phyloP scores from a whole-genome alignment of 1,139 yeast species.

The Suhomyces choctaworum region DNA sequence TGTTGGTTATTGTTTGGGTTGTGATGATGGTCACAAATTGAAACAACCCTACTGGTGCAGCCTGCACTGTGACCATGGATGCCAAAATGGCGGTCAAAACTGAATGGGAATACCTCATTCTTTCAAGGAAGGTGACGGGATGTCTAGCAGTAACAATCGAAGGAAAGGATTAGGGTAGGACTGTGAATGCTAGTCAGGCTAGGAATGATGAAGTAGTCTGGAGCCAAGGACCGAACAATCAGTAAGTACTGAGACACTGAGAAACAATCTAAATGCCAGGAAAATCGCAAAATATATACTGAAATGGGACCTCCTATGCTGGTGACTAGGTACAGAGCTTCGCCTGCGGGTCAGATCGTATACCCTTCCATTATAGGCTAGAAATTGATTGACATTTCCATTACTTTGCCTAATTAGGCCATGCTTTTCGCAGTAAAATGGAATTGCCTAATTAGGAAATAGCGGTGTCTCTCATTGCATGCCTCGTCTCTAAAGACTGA shows the following conservation, averaged over 20 bases:
- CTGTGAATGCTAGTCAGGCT: not conserved
- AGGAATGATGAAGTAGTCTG: not conserved
- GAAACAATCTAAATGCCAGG: not conserved
- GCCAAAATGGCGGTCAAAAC: conserved; percentile 13
- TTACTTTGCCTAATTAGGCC: conserved; percentile 25
- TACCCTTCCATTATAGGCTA: conserved; percentile 4
- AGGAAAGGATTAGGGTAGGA: not conserved
- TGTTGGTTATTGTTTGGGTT: conserved; percentile 15
- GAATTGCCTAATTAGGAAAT: conserved; percentile 22
- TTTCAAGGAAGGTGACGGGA: no score
- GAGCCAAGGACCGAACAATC: not conserved
- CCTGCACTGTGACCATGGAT: conserved; percentile 16
- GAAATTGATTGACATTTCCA: conserved; percentile 8
- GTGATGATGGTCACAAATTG: conserved; percentile 20
- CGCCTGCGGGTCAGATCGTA: conserved; percentile 2
- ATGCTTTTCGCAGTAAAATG: conserved; percentile 9
- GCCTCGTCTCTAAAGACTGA: not conserved
- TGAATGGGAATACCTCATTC: conserved; percentile 14
- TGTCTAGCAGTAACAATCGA: not conserved
- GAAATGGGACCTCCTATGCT: not conserved
- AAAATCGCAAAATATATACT: not conserved
- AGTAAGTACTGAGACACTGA: not conserved
- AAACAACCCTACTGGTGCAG: conserved; percentile 14
- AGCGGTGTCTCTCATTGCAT: not conserved
- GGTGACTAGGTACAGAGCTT: no score